Percentiles rank a stretch among this genome's conserved stretches.
Conservation (phyloP, 2,329 filamentous ascomycete species). For the Cytospora piceae region DNA sequence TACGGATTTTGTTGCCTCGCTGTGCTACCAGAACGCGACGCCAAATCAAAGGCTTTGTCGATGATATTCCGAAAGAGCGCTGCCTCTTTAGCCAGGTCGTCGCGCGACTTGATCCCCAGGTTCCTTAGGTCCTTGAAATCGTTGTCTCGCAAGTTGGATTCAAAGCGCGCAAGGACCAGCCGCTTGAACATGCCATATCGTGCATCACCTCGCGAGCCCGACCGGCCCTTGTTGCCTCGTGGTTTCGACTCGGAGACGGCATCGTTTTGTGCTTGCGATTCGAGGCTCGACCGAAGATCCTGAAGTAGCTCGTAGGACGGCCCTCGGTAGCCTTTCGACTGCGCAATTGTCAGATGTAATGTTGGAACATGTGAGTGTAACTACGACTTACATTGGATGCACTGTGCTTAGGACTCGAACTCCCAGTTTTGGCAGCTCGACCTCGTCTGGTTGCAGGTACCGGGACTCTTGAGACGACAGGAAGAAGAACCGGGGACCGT, state of each 20-base stretch:
- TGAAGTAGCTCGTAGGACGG: slow-evolving; percentile 32
- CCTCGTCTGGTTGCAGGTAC: slow-evolving; percentile 20
- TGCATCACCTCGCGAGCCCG: neutral
- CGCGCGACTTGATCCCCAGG: slow-evolving; percentile 43
- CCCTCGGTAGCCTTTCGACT: neutral
- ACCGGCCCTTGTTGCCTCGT: too few species aligned
- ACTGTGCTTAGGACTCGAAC: slow-evolving; percentile 28
- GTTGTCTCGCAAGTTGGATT: slow-evolving; percentile 40
- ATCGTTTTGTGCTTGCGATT: slow-evolving; percentile 18
- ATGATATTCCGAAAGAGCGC: slow-evolving; percentile 51
- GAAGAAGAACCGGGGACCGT: slow-evolving; percentile 20
- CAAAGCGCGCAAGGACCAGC: slow-evolving; percentile 41
- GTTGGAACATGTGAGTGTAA: too few species aligned
- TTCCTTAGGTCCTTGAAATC: slow-evolving; percentile 38
- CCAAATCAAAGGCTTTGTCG: slow-evolving; percentile 49
- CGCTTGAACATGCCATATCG: slow-evolving; percentile 33
- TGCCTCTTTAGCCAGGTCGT: slow-evolving; percentile 50
- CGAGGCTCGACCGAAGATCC: slow-evolving; percentile 20
- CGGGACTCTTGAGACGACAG: slow-evolving; percentile 8
- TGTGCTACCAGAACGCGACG: slow-evolving; percentile 43
- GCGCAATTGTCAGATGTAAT: slow-evolving; percentile 8
- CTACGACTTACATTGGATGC: neutral
- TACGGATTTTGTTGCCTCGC: slow-evolving; percentile 53
- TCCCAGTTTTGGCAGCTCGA: slow-evolving; percentile 35
- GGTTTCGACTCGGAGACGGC: neutral